Evolutionary conservation across 2,329 filamentous ascomycete species (phyloP).

Genomic region (Cladosporium sp.): DNA sequence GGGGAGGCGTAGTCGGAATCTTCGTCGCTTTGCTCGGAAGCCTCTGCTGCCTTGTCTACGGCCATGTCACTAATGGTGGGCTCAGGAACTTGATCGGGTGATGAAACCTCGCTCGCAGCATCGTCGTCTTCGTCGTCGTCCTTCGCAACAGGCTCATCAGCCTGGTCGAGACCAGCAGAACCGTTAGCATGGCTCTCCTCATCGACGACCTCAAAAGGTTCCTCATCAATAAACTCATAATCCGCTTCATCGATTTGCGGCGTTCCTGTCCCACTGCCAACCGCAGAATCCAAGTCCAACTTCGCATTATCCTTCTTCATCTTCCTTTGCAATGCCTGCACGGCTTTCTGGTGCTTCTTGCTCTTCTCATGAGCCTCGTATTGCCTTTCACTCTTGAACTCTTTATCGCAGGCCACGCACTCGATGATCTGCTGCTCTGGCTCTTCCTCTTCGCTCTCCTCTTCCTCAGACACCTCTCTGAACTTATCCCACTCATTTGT

Average conservation of each 20-base stretch:
- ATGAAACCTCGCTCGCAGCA: background rate
- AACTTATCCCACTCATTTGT: conserved; percentile 75
- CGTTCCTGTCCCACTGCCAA: conserved; percentile 32
- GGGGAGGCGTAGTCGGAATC: conserved; percentile 47
- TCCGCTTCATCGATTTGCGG: conserved; percentile 36
- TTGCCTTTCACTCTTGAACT: conserved; percentile 87
- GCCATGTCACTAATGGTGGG: background rate
- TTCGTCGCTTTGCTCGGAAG: conserved; percentile 22
- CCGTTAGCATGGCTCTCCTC: conserved; percentile 20
- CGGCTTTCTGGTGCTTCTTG: conserved; percentile 90
- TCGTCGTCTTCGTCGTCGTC: conserved; percentile 19
- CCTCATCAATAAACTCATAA: conserved; percentile 26
- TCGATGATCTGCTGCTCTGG: conserved; percentile 56
- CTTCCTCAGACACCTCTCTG: conserved; percentile 54
- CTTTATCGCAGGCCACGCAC: conserved; percentile 64
- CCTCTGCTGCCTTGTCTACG: conserved; percentile 1
- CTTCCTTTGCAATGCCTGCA: conserved; percentile 75
- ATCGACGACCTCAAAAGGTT: conserved; percentile 28
- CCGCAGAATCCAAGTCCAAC: conserved; percentile 43
- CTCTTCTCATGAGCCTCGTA: conserved; percentile 90
- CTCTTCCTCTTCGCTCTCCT: conserved; percentile 54
- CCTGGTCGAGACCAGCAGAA: conserved; percentile 1
- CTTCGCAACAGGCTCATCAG: conserved; percentile 5
- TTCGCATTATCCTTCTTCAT: conserved; percentile 79
- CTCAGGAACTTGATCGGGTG: conserved; percentile 6